Conservation (phyloP, 257 asterid genomes). For the Orobanche coerulescens region DNA sequence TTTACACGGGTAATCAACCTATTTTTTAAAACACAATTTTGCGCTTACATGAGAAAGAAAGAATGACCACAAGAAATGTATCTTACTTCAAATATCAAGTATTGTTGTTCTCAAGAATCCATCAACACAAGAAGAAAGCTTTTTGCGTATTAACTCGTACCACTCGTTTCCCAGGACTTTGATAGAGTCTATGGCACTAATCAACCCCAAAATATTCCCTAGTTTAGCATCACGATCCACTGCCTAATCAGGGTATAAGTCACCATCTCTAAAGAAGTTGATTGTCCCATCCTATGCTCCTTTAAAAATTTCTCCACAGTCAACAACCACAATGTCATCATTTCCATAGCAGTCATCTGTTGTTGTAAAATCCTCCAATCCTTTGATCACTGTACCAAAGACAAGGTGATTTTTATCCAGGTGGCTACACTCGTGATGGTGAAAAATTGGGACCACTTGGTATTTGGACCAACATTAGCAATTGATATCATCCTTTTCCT, state of each 20-base stretch:
- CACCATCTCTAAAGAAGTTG: slow-evolving; percentile 73
- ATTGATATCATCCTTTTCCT: slow-evolving; percentile 78
- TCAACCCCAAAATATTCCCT: slow-evolving; percentile 43
- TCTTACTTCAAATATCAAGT: too few relatives aligned
- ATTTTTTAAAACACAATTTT: too few relatives aligned
- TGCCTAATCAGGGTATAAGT: slow-evolving; percentile 82
- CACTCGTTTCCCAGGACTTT: slow-evolving; percentile 68
- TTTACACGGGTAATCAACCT: too few relatives aligned
- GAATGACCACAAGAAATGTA: too few relatives aligned
- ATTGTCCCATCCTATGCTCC: slow-evolving; percentile 75
- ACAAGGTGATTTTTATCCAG: slow-evolving; percentile 72
- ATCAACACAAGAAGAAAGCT: too few relatives aligned
- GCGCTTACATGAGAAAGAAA: too few relatives aligned
- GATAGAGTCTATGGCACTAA: slow-evolving; percentile 50
- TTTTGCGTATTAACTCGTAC: slow-evolving; percentile 74
- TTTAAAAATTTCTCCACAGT: slow-evolving; percentile 71
- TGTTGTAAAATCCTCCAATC: slow-evolving; percentile 47
- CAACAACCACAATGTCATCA: slow-evolving; percentile 39
- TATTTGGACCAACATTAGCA: slow-evolving; percentile 79
- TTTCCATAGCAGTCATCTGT: slow-evolving; percentile 33
- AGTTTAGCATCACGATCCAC: slow-evolving; percentile 49
- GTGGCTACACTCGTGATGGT: slow-evolving; percentile 57
- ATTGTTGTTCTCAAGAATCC: too few relatives aligned
- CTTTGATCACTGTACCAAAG: slow-evolving; percentile 64
- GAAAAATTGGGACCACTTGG: slow-evolving; percentile 70